phyloP scores from a whole-genome alignment of 2,329 filamentous ascomycete species.

The Aureobasidium namibiae region DNA sequence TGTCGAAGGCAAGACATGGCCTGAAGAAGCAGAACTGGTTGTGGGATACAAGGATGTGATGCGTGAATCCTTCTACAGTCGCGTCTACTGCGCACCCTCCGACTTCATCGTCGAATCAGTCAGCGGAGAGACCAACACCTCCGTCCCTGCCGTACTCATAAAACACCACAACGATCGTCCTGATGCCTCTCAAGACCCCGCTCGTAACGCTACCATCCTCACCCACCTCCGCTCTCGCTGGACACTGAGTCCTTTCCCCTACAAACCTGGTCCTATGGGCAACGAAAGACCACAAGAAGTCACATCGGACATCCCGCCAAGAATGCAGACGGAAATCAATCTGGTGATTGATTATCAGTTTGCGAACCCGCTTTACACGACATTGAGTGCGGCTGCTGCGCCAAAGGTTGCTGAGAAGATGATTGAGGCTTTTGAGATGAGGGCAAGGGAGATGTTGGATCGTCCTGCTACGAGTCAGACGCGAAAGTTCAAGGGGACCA shows the following conservation, averaged over 20 bases:
- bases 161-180: constrained; percentile 33
- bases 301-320: constrained; percentile 29
- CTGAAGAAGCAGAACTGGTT: constrained; percentile 67
- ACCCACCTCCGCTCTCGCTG: constrained; percentile 62
- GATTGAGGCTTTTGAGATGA: constrained; percentile 86
- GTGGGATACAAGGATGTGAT: constrained; percentile 78
- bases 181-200: constrained; percentile 30
- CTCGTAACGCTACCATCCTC: constrained; percentile 42
- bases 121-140: constrained; percentile 48
- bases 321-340: constrained; percentile 60
- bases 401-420: constrained; percentile 79
- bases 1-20: constrained; percentile 48
- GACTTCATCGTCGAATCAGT: constrained; percentile 65
- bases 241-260: constrained; percentile 49
- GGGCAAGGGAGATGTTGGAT: constrained; percentile 53
- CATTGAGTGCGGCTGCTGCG: constrained; percentile 71
- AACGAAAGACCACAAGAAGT: constrained; percentile 30
- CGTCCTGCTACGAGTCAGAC: constrained; percentile 1
- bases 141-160: constrained; percentile 33
- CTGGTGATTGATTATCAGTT: constrained; percentile 77
- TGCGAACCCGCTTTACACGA: constrained; percentile 77
- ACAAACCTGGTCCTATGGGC: constrained; percentile 28
- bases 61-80: constrained; percentile 73
- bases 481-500: background rate
- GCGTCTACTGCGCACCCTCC: constrained; percentile 67